Conservation (phyloP, 225 moss, liverwort and hornwort species). For the Neckera pumila region DNA sequence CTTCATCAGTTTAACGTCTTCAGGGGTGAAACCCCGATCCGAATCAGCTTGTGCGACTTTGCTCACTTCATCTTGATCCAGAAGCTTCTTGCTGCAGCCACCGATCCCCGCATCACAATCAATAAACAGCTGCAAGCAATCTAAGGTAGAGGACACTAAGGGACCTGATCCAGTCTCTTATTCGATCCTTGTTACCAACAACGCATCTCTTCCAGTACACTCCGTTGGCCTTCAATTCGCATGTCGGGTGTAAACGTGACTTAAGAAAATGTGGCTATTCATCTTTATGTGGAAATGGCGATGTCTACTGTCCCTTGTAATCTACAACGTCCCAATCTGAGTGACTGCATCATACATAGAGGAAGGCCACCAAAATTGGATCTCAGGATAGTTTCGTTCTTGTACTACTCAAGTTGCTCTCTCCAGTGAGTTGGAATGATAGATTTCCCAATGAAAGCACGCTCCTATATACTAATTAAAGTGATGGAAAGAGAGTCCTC, state of each 20-base stretch:
- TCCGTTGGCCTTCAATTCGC: neutral
- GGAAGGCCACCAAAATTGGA: neutral
- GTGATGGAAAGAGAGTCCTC: neutral
- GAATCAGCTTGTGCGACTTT: slow-evolving; percentile 66
- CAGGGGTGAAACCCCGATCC: slow-evolving; percentile 77
- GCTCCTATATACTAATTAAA: neutral
- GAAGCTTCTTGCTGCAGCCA: slow-evolving; percentile 70
- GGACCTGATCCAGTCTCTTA: neutral
- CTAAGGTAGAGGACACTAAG: neutral
- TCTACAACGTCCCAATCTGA: neutral
- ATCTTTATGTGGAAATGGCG: neutral
- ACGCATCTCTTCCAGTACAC: neutral
- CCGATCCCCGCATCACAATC: neutral
- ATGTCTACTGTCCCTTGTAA: neutral
- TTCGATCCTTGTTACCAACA: too few species aligned
- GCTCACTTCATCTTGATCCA: slow-evolving; percentile 94
- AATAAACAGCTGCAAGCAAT: neutral
- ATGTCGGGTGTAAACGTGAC: neutral
- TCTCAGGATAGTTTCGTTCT: neutral
- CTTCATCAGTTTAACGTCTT: slow-evolving; percentile 90
- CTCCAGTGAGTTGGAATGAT: neutral
- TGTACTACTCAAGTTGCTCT: neutral
- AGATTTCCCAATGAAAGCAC: neutral
- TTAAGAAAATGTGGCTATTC: neutral
- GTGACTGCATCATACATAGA: neutral